Evolutionary conservation across 345 rosid genomes (phyloP), one percentile per base, ranked within the genome.

Genomic region (Noccaea caerulescens): DNA sequence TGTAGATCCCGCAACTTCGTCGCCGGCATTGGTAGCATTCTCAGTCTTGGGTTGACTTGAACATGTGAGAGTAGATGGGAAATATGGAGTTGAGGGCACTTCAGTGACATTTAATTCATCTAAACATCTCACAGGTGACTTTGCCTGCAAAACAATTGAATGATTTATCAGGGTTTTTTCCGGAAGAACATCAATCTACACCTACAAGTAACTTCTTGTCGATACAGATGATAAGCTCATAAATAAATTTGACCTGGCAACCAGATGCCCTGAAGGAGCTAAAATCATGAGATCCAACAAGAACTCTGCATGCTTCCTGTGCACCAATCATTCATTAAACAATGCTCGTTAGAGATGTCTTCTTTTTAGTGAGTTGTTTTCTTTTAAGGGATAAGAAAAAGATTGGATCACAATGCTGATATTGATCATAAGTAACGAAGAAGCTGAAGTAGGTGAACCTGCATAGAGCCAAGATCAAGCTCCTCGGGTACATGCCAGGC

Each of bases 231-330:
- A 7, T 34, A 51, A 39, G 71, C 14, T n/a, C n/a, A n/a, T n/a
- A n/a, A n/a, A n/a, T n/a, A n/a, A n/a, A n/a, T n/a, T n/a, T n/a
- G n/a, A n/a, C 97, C 94, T 89, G 94, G 78, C 98, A 91, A 80
- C 94, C 89, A 73, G 91, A 30, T 63, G 97, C 96, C 81, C 97
- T 82, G 84, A 93, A 93, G 83, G 98, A 91, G 79, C 96, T 93
- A 77, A 93, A 93, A 81, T 93, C 97, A 72, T 89, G 97, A 67
- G 71, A 68, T 33, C 98, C 98, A 76, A 81, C 80, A 77, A 93
- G 96, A 80, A 87, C 76, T 83, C 78, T 85, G 90, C 98, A 91
- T 50, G 97, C 97, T 80, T 86, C 96, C 98, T 93, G 91, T 73
- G 77, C 36, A 53, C 45, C 69, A 54, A 72, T 33, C 52, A 64